Base-by-base conservation (phyloP, 2,329 filamentous ascomycete genomes). In the Coniochaeta ligniaria region DNA sequence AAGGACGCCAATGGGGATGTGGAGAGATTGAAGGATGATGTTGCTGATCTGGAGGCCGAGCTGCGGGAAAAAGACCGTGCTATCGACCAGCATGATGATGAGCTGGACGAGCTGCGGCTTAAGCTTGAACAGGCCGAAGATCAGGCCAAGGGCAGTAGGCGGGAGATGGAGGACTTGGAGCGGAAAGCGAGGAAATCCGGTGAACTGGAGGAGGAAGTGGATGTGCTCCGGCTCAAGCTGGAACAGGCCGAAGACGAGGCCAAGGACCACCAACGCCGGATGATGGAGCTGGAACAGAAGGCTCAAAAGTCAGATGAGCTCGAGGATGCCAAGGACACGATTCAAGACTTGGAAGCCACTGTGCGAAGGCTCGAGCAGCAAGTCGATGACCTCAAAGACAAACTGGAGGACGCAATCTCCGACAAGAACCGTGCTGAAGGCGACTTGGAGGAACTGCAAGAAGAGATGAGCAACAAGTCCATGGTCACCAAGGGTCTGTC, bases 401-500 rank as follows among this genome's bases (percentile, higher is more conserved):
- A 81, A 65, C 73, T 83, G 20, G 75, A 84, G 41, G 77, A 83
- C 58, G 83, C 85, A 0, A 62, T 80, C 8, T 70, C 75, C 1
- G 79, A 86, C 60, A 84, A 83, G 65, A 77, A 83, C 24, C 79
- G 81, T 33, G 85, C 85, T 2, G 82, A 86, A 66, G 75, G 74
- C 7, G 81, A 88, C 61, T 75, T 88, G 17, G 80, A 86, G 66
- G 85, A 88, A 67, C 78, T 92, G 26, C 88, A 90, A 63, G 88
- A 91, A 59, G 90, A 92, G 67, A 85, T 92, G 81, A 83, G 88
- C 24, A 88, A 93, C 73, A 92, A 92, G 67, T 93, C 90, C 0
- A 82, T 92, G 41, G 85, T 85, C 59, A 90, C 88, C 14, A 92
- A 90, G 69, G 89, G 88, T 2, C 78, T 91, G 9, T 90, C 85